Conservation (phyloP, 163 green algal genomes). For the Volvox carteri region DNA sequence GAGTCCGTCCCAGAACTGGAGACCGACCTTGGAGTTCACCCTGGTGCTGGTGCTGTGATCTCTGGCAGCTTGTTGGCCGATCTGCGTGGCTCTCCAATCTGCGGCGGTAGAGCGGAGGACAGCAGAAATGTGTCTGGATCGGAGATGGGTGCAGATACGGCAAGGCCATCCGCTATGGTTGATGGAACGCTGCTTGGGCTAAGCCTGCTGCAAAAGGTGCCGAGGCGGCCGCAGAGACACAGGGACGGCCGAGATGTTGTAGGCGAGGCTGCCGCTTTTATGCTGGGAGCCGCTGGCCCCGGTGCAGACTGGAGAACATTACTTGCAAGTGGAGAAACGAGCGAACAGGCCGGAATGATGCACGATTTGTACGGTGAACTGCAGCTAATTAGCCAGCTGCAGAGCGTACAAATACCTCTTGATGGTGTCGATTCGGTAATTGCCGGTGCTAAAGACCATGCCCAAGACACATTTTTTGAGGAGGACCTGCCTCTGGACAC, state of each 20-base stretch:
- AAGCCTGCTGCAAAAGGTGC: conserved; percentile 9
- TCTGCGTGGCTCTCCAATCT: too few species aligned
- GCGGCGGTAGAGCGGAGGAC: too few species aligned
- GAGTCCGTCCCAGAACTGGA: too few species aligned
- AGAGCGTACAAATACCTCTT: background rate
- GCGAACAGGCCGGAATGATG: background rate
- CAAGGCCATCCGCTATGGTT: too few species aligned
- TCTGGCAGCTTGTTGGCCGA: too few species aligned
- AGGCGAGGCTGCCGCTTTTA: background rate
- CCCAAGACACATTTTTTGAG: background rate
- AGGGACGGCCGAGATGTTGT: background rate
- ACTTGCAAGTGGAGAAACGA: too few species aligned
- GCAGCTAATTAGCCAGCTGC: conserved; percentile 11
- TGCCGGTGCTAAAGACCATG: background rate
- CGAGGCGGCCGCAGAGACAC: conserved; percentile 3
- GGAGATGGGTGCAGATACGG: too few species aligned
- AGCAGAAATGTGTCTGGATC: too few species aligned
- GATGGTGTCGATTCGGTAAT: background rate
- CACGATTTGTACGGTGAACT: conserved; percentile 45
- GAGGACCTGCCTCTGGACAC: background rate
- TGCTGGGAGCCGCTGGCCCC: background rate
- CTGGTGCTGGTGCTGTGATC: too few species aligned
- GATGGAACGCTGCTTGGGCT: too few species aligned
- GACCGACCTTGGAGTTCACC: too few species aligned
- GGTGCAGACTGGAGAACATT: too few species aligned